Conservation (phyloP, 176 grass and related monocot genomes). For the Musa itinerans region DNA sequence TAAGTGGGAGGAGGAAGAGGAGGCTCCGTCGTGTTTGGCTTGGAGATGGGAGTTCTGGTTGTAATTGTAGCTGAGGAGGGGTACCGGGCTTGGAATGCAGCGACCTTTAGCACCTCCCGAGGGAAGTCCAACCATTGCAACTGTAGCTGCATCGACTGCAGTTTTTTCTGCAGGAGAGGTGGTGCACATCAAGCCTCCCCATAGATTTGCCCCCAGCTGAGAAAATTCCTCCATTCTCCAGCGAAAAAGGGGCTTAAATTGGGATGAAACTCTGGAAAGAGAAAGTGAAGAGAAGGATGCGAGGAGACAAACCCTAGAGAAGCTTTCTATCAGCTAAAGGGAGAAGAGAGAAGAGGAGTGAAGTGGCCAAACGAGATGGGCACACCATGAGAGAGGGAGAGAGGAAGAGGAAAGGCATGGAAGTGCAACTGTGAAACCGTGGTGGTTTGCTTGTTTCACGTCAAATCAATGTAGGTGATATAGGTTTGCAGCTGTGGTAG, state of each 20-base stretch:
- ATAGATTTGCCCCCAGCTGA: constrained; percentile 8
- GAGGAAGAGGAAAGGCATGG: constrained; percentile 14
- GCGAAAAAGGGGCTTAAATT: neutral
- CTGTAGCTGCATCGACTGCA: neutral
- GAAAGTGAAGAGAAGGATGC: neutral
- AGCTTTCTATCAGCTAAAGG: constrained; percentile 12
- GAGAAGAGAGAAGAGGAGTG: constrained; percentile 6
- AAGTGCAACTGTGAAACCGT: constrained; percentile 22
- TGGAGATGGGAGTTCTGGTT: constrained; percentile 24
- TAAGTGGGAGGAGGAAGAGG: constrained; percentile 44
- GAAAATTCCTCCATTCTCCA: constrained; percentile 12
- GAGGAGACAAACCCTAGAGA: constrained; percentile 11
- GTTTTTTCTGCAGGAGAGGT: neutral
- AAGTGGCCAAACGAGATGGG: constrained; percentile 35
- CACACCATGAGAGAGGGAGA: constrained; percentile 39
- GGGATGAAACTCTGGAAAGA: neutral
- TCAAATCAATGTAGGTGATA: constrained; percentile 14
- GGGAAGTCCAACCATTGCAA: constrained; percentile 1
- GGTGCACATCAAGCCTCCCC: constrained; percentile 11
- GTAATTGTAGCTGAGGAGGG: constrained; percentile 30
- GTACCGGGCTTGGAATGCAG: constrained; percentile 12
- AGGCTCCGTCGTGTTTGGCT: constrained; percentile 50
- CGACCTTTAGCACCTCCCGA: neutral
- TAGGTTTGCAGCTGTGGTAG: constrained; percentile 10
- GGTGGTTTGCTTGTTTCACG: constrained; percentile 2